A percentile compares a stretch with the other conserved stretches of the same genome.
Conservation (phyloP, 192 early-diverging fungal species). For the Borealophlyctis nickersoniae region DNA sequence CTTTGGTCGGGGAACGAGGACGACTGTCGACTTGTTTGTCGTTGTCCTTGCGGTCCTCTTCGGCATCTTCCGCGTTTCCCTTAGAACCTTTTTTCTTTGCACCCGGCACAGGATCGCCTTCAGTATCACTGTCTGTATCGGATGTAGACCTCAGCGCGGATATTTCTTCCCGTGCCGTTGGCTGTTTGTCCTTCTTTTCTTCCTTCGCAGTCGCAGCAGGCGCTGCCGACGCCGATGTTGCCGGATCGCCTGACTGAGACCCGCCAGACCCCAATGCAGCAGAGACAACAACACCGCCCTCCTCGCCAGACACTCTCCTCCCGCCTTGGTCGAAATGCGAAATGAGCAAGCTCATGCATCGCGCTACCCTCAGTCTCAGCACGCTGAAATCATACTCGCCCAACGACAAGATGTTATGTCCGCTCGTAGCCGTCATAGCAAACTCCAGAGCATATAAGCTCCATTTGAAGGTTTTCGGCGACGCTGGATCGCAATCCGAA, state of each 20-base stretch:
- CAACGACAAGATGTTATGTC: slow-evolving; percentile 67
- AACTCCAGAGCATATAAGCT: slow-evolving; percentile 80
- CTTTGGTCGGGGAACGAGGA: not conserved
- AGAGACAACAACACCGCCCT: too few relatives aligned
- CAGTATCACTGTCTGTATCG: slow-evolving; percentile 18
- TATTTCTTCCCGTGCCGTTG: slow-evolving; percentile 7
- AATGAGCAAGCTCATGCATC: slow-evolving; percentile 77
- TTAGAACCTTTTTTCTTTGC: not conserved
- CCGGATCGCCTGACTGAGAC: too few relatives aligned
- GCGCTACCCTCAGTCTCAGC: slow-evolving; percentile 68
- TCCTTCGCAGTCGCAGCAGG: not conserved
- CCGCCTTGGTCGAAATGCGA: slow-evolving; percentile 67
- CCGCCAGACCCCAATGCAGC: too few relatives aligned
- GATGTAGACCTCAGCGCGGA: slow-evolving; percentile 13
- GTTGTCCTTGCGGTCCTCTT: not conserved
- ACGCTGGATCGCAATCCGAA: slow-evolving; percentile 60
- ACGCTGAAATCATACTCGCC: slow-evolving; percentile 67
- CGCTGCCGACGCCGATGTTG: too few relatives aligned
- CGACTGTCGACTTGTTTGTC: not conserved
- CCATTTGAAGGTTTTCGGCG: slow-evolving; percentile 65
- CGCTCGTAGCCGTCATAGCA: slow-evolving; percentile 72
- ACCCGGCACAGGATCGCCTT: not conserved
- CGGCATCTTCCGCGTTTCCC: slow-evolving; percentile 2
- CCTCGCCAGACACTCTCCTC: slow-evolving; percentile 8
- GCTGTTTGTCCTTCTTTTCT: not conserved